Conservation (phyloP, 805 yeast species). For the Hanseniaspora valbyensis region DNA sequence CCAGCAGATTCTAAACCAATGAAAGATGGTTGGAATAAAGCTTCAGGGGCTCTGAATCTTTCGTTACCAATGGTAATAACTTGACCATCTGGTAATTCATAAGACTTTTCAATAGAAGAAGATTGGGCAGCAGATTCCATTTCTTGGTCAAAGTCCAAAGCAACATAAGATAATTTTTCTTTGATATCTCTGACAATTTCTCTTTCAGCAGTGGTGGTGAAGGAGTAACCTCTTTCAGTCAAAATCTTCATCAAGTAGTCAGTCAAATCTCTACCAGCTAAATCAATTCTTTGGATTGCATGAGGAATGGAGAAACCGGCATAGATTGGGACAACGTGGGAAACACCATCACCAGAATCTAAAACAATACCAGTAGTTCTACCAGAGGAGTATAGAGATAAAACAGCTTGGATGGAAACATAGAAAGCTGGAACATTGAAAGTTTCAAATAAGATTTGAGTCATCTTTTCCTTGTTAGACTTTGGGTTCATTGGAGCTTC, state of each 20-base stretch:
- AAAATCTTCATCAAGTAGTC: constrained; percentile 98
- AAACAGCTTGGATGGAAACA: constrained; percentile 96
- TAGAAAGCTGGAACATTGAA: constrained; percentile 99
- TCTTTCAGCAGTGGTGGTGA: constrained; percentile 98
- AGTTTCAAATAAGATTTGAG: constrained; percentile 97
- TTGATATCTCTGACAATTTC: constrained; percentile 83
- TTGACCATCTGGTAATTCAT: constrained; percentile 99
- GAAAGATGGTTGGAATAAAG: constrained; percentile 96
- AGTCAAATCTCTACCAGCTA: constrained; percentile 99
- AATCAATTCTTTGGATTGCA: constrained; percentile 96
- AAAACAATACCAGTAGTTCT: constrained; percentile 99
- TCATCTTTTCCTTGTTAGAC: constrained; percentile 99
- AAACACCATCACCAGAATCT: constrained; percentile 99
- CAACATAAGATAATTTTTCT: constrained; percentile 98
- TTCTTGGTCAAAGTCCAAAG: constrained; percentile 98
- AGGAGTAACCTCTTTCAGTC: constrained; percentile 96
- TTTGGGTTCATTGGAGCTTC: constrained; percentile 99
- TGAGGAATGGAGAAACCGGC: constrained; percentile 99
- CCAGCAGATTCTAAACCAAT: constrained; percentile 90
- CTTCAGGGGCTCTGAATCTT: constrained; percentile 99
- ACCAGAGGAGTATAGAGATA: constrained; percentile 97
- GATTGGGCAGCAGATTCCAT: constrained; percentile 98
- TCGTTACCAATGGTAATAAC: constrained; percentile 99
- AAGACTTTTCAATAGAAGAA: constrained; percentile 94
- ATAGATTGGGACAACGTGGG: constrained; percentile 99